A percentile compares a stretch with the other conserved stretches of the same genome.
Conservation (phyloP, 495 filamentous ascomycete species). For the Penicillium taxi region DNA sequence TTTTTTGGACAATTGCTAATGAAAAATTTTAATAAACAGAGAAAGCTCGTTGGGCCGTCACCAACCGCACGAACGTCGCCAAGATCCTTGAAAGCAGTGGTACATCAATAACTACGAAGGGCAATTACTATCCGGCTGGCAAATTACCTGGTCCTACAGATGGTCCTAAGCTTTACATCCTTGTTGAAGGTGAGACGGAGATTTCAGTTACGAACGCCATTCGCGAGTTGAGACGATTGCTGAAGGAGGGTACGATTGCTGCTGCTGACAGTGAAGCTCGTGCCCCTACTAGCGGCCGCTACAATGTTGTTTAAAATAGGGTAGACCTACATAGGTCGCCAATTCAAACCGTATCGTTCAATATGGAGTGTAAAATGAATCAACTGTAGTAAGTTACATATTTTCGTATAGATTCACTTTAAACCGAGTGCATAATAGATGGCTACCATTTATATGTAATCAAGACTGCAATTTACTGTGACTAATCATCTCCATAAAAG, state of each 20-base stretch:
- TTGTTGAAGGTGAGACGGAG: constrained; percentile 96
- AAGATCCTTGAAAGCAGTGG: constrained; percentile 94
- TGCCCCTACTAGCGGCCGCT: constrained; percentile 74
- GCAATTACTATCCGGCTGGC: constrained; percentile 74
- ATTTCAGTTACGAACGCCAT: constrained; percentile 85
- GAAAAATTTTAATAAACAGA: constrained; percentile 42
- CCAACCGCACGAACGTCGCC: constrained; percentile 96
- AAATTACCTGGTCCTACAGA: constrained; percentile 68
- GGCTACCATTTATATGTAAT: no score
- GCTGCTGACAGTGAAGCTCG: constrained; percentile 78
- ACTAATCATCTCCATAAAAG: no score
- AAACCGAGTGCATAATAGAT: no score
- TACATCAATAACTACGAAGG: constrained; percentile 96
- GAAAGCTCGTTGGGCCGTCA: constrained; percentile 98
- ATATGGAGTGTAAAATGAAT: no score
- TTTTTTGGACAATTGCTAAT: neutral
- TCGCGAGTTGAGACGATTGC: constrained; percentile 75
- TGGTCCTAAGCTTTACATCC: constrained; percentile 87
- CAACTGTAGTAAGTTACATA: no score
- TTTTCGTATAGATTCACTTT: no score
- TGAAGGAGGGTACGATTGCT: constrained; percentile 88
- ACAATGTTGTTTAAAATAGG: constrained; percentile 82
- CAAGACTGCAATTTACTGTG: no score
- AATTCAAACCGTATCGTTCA: neutral
- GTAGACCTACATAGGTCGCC: neutral